Base-by-base conservation (phyloP, 805 yeast species). In the Schizosaccharomyces japonicus region DNA sequence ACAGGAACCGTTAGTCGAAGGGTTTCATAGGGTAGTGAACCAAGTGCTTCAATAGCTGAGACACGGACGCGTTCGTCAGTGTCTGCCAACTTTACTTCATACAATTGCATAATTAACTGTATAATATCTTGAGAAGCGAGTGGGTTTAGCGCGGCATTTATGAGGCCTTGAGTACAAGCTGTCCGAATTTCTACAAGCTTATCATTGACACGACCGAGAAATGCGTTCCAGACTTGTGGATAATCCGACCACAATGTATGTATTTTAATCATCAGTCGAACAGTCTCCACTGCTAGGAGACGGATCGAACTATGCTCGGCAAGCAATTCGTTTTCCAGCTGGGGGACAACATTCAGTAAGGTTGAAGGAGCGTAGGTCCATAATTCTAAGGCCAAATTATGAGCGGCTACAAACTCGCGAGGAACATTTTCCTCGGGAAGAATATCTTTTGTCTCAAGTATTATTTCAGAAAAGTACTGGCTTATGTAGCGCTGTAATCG, bases 311-410 rank as follows among this genome's bases (percentile, higher is more conserved):
- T 74, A 39, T 78, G 80, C 0, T 93, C 82, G 50, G 73, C 74
- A 11, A 49, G 29, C 39, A 84, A 62, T 53, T 84, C 93, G 55
- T 80, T 83, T 53, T 80, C 81, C 3, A 84, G 64, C 47, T 81
- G 69, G 0, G 93, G 90, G 67, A 80, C 72, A 0, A 80, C 78
- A 1, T 90, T 73, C 3, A 72, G 68, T 8, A 81, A 64, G 19
- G 80, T 62, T 44, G 79, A 90, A 0, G 95, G 95, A 0, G 75
- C 76, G 47, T 72, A 68, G 53, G 67, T 72, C 94, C 95, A 85
- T 2, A 84, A 63, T 50, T 76, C 77, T 1, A 76, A 62, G 0
- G 77, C 63, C 30, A 82, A 61, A 10, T 60, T 66, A 56, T 83
- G 93, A 3, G 80, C 65, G 55, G 76, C 77, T 8, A 64, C 65